Percentiles rank a stretch among this genome's conserved stretches.
phyloP scores from a whole-genome alignment of 805 yeast genomes.

The Yarrowia sp. region DNA sequence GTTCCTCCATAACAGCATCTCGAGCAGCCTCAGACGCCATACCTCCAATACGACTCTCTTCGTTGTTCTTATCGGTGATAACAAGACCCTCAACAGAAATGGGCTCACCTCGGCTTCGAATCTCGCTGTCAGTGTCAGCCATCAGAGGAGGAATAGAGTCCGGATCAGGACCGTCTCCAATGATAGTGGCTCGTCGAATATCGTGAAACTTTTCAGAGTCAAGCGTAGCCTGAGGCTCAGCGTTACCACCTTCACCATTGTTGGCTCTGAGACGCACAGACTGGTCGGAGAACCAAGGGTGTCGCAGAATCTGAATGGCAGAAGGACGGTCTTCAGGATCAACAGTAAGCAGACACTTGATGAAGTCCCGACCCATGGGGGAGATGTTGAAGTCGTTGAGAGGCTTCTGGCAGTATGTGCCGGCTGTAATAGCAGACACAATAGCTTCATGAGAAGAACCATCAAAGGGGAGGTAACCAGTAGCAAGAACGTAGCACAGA shows the following conservation, averaged over 20 bases:
- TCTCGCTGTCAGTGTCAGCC: constrained; percentile 10
- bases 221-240: not conserved
- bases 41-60: not conserved
- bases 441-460: constrained; percentile 87
- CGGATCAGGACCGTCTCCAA: constrained; percentile 13
- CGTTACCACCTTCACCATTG: not conserved
- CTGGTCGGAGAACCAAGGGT: constrained; percentile 58
- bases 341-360: constrained; percentile 67
- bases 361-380: constrained; percentile 66
- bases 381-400: constrained; percentile 55
- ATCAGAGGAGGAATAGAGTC: constrained; percentile 6
- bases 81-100: constrained; percentile 8
- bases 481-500: constrained; percentile 81
- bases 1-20: constrained; percentile 6
- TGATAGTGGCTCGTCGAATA: constrained; percentile 1
- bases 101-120: constrained; percentile 16
- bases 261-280: not conserved
- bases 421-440: constrained; percentile 70
- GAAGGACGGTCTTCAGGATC: constrained; percentile 71
- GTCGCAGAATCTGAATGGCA: constrained; percentile 72
- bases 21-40: constrained; percentile 6
- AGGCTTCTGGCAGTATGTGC: constrained; percentile 77
- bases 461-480: constrained; percentile 93
- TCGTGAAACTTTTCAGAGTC: constrained; percentile 4
- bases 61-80: not conserved